Conservation (phyloP, 768 basidiomycete species). For the Termitomyces heimii region DNA sequence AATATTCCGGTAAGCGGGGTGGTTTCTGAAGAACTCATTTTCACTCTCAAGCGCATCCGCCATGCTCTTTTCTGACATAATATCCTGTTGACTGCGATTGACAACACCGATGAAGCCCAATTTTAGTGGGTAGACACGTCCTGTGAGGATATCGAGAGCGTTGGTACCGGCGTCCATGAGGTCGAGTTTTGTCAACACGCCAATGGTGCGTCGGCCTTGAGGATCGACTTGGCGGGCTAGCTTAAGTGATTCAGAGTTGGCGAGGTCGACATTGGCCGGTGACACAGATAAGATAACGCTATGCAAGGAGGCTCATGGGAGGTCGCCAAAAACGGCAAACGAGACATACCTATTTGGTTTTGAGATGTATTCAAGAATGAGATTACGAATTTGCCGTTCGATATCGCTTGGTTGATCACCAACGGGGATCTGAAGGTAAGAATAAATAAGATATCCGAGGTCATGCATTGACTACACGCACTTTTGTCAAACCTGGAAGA, state of each 20-base stretch:
- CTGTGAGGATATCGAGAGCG: conserved; percentile 92
- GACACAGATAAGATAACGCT: conserved; percentile 98
- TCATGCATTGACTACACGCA: conserved; percentile 25
- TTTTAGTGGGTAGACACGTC: conserved; percentile 96
- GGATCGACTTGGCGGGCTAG: conserved; percentile 94
- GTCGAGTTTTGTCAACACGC: conserved; percentile 95
- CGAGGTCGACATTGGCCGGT: conserved; percentile 95
- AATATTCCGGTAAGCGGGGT: conserved; percentile 91
- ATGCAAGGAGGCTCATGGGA: not conserved
- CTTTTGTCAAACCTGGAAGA: conserved; percentile 95
- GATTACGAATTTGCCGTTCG: conserved; percentile 89
- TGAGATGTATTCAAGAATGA: conserved; percentile 94
- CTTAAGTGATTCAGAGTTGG: conserved; percentile 97
- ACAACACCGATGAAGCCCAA: conserved; percentile 98
- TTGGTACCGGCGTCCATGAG: conserved; percentile 99
- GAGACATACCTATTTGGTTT: conserved; percentile 84
- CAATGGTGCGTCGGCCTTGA: conserved; percentile 93
- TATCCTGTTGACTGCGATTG: conserved; percentile 96
- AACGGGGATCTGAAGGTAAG: conserved; percentile 67
- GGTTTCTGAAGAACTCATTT: conserved; percentile 84
- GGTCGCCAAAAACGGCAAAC: not conserved
- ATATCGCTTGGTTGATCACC: conserved; percentile 98
- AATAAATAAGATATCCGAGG: not conserved
- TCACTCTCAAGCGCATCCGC: conserved; percentile 79
- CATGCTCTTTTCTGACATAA: conserved; percentile 84